Evolutionary conservation across 441 rosid species (phyloP).

Genomic region (Jatropha podagrica): DNA sequence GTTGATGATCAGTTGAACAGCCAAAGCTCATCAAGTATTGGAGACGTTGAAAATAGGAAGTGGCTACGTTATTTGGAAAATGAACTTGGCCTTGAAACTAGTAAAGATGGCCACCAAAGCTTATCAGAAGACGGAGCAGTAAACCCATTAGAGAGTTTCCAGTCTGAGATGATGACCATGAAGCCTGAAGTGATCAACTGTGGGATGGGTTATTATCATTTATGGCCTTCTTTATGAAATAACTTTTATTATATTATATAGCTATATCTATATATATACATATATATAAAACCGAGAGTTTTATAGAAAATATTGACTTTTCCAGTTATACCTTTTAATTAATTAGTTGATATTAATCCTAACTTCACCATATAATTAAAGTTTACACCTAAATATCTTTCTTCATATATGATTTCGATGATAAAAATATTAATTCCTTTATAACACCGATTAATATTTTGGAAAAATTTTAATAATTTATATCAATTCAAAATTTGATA

Average conservation of each 20-base stretch:
- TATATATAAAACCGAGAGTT: neutral
- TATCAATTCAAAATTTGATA: too few species aligned
- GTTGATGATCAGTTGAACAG: conserved; percentile 6
- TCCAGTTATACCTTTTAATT: neutral
- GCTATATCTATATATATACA: neutral
- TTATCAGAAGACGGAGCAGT: conserved; percentile 15
- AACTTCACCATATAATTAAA: neutral
- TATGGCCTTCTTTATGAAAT: conserved; percentile 24
- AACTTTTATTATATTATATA: too few species aligned
- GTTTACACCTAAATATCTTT: neutral
- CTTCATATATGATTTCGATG: neutral
- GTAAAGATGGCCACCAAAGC: conserved; percentile 24
- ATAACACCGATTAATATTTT: too few species aligned
- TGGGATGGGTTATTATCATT: conserved; percentile 21
- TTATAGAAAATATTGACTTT: neutral
- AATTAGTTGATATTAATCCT: neutral
- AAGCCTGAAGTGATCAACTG: conserved; percentile 25
- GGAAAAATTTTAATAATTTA: too few species aligned
- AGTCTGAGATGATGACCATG: conserved; percentile 12
- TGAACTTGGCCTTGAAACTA: conserved; percentile 58
- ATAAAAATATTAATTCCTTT: too few species aligned
- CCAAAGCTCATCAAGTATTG: conserved; percentile 30
- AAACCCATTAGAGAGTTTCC: conserved; percentile 14
- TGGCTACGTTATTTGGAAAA: conserved; percentile 71
- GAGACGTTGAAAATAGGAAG: conserved; percentile 36